Base-by-base conservation (phyloP, 441 rosid genomes). In the Breynia disticha region DNA sequence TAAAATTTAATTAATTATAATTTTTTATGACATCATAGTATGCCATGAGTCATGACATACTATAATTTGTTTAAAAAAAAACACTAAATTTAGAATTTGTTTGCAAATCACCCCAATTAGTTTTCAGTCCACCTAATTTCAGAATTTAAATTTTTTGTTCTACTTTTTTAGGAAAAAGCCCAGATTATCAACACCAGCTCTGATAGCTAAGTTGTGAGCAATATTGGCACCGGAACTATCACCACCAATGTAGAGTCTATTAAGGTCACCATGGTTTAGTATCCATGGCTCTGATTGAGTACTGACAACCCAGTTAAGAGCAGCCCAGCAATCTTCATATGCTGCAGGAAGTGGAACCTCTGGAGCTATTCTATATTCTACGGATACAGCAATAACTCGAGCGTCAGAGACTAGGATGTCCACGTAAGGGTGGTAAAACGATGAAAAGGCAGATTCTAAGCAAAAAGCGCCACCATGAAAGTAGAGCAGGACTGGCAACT, bases 221-320 rank as follows among this genome's bases (percentile, higher is more conserved):
- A 79, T 38, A 24, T 62, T 73, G n/a, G 67, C 79, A 12, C 79
- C 81, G 5, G 81, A 65, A 16, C 77, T 79, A 52, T 79, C 81
- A 12, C 79, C 81, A 0, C 67, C 81, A 0, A 79, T 12, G 11
- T 49, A 79, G 38, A 79, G 37, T 4, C 72, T 51, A 2, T 24
- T 46, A 18, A 76, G 57, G 53, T 76, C 73, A 14, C 56, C 84
- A 3, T 60, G 66, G 5, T 22, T 46, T 1, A 46, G 38, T 0
- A 69, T 16, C 76, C 84, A 67, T 12, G 70, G 66, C 57, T 79
- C 75, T 41, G 48, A 19, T 14, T 46, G 52, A 19, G 46, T 46
- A 46, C 22, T 48, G 5, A 45, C 35, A 28, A 28, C 52, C 60
- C 52, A 56, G 46, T 54, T 41, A 15, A 54, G 32, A n/a, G 48